phyloP scores from a whole-genome alignment of 768 basidiomycete species.

The Tricholoma terreum region DNA sequence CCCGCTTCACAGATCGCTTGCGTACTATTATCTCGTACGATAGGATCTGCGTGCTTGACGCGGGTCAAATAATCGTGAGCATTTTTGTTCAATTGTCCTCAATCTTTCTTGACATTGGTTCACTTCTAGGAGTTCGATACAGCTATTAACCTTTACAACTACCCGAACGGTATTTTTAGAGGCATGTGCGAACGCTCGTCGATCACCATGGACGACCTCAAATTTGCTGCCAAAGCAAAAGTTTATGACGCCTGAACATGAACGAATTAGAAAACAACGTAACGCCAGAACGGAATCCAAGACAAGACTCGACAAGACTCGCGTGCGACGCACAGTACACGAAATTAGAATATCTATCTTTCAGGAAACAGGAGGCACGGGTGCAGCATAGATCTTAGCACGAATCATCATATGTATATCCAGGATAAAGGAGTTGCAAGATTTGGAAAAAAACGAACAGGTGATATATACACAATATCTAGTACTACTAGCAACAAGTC shows the following conservation, averaged over 20 bases:
- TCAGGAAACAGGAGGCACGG: no score
- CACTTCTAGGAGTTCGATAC: conserved; percentile 72
- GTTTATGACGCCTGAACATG: not conserved
- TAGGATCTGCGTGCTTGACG: conserved; percentile 83
- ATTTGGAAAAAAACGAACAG: no score
- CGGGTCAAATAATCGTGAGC: conserved; percentile 67
- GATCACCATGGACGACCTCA: conserved; percentile 71
- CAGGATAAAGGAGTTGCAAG: no score
- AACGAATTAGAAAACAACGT: not conserved
- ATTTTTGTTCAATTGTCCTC: conserved; percentile 8
- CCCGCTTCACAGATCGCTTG: conserved; percentile 57
- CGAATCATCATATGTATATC: no score
- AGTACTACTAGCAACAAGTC: no score
- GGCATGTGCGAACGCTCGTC: conserved; percentile 86
- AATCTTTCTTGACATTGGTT: not conserved
- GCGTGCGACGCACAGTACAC: not conserved
- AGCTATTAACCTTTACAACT: conserved; percentile 60
- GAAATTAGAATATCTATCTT: not conserved
- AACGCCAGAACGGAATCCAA: no score
- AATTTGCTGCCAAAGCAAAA: conserved; percentile 31
- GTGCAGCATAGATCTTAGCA: no score
- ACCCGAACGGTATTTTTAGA: conserved; percentile 65
- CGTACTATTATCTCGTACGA: conserved; percentile 88
- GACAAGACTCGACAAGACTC: no score
- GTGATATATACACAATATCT: no score